Evolutionary conservation across 441 rosid genomes (phyloP).

Genomic region (Rhodomyrtus psidioides): DNA sequence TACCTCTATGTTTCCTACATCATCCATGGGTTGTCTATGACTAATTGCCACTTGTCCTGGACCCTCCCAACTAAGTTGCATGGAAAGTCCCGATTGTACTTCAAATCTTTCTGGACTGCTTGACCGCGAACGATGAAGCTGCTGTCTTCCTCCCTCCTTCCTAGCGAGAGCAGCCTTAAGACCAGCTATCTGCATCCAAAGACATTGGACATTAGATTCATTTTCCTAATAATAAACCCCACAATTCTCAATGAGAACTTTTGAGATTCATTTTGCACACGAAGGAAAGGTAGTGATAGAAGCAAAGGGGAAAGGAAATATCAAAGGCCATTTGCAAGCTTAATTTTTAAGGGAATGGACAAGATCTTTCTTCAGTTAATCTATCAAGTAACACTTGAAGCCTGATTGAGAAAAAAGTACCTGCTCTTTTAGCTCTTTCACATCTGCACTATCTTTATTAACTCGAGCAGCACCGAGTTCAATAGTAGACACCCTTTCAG

Average conservation of each 20-base stretch:
- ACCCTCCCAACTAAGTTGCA: conserved; percentile 35
- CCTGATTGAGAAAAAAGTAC: neutral
- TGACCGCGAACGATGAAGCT: conserved; percentile 18
- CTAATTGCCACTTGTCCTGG: conserved; percentile 18
- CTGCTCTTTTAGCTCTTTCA: conserved; percentile 18
- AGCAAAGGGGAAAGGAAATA: neutral
- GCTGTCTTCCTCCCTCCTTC: conserved; percentile 37
- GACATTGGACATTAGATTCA: neutral
- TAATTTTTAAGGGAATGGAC: neutral
- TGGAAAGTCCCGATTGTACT: conserved; percentile 30
- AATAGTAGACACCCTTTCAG: conserved; percentile 14
- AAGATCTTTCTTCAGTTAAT: neutral
- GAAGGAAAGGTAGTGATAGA: neutral
- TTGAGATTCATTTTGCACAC: neutral
- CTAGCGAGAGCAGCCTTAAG: conserved; percentile 50
- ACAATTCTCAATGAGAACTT: neutral
- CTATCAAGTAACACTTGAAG: neutral
- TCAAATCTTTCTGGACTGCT: conserved; percentile 32
- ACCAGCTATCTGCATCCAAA: conserved; percentile 37
- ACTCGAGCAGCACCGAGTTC: conserved; percentile 14
- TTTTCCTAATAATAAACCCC: neutral
- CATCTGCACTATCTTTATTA: conserved; percentile 7
- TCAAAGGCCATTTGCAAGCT: neutral
- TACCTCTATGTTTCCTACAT: conserved; percentile 43
- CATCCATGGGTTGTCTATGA: conserved; percentile 25